Evolutionary conservation across 495 filamentous ascomycete genomes (phyloP).

Genomic region (Xylaria castorea): DNA sequence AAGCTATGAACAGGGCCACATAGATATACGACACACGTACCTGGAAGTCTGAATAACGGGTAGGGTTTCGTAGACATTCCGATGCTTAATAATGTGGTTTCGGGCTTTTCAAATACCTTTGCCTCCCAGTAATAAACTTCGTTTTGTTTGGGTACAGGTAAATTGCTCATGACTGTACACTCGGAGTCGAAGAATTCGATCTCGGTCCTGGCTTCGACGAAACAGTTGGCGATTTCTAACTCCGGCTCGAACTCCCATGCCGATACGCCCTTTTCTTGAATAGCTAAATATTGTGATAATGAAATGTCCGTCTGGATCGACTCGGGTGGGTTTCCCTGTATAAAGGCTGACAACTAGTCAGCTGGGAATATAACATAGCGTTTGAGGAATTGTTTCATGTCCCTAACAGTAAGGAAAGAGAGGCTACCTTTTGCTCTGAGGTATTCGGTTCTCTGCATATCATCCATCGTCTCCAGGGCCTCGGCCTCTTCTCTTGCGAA

Average conservation of each 20-base stretch:
- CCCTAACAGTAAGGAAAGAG: background rate
- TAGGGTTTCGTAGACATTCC: conserved; percentile 97
- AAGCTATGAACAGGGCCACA: conserved; percentile 2
- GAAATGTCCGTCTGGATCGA: conserved; percentile 97
- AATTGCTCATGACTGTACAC: conserved; percentile 95
- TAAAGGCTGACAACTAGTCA: conserved; percentile 69
- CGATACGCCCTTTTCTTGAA: conserved; percentile 98
- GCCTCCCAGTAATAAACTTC: conserved; percentile 99
- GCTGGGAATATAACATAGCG: conserved; percentile 26
- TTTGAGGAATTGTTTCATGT: background rate
- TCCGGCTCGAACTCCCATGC: conserved; percentile 99
- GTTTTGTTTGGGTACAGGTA: conserved; percentile 97
- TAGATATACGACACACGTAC: conserved; percentile 56
- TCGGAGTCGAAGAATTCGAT: conserved; percentile 98
- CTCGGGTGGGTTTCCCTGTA: conserved; percentile 93
- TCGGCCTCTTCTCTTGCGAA: conserved; percentile 92
- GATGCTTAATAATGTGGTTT: conserved; percentile 81
- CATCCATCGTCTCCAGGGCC: conserved; percentile 94
- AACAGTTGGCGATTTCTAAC: conserved; percentile 97
- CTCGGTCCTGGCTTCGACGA: conserved; percentile 94
- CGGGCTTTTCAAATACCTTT: conserved; percentile 97
- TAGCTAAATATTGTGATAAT: conserved; percentile 94
- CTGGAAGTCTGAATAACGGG: conserved; percentile 90
- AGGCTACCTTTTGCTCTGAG: conserved; percentile 88
- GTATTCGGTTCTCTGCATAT: conserved; percentile 88